Evolutionary conservation across 2,329 filamentous ascomycete species (phyloP).

Genomic region (Didymella sp.): DNA sequence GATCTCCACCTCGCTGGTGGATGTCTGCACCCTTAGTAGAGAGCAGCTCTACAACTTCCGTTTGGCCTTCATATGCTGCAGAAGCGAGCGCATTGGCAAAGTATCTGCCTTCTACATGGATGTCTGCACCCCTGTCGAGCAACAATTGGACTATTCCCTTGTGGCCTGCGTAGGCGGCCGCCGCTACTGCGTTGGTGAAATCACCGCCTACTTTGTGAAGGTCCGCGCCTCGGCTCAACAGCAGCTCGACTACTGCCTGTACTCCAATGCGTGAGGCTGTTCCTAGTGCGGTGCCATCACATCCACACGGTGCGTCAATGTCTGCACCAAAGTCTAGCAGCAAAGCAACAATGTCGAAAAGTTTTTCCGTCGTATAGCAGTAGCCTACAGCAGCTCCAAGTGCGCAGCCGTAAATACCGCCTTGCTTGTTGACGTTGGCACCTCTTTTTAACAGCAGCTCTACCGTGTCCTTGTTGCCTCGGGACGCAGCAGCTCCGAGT

Average conservation of each 20-base stretch:
- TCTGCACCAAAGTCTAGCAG: background rate
- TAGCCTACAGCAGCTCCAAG: background rate
- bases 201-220: background rate
- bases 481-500: background rate
- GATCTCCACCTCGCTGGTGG: background rate
- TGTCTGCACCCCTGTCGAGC: background rate
- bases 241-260: background rate
- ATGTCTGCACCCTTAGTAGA: background rate
- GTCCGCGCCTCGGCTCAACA: background rate
- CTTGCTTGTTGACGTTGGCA: background rate
- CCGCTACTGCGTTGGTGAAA: background rate
- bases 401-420: background rate
- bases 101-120: background rate
- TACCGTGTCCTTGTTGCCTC: background rate
- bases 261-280: background rate
- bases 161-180: background rate
- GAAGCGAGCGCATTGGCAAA: background rate
- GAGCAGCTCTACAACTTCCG: background rate
- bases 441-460: background rate
- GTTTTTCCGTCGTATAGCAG: accelerated
- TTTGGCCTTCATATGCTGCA: background rate
- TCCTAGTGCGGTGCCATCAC: background rate
- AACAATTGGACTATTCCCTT: background rate
- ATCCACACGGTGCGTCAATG: background rate
- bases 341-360: background rate